Evolutionary conservation across 1,139 yeast species (phyloP).

Genomic region (Nakaseomyces delphensis): DNA sequence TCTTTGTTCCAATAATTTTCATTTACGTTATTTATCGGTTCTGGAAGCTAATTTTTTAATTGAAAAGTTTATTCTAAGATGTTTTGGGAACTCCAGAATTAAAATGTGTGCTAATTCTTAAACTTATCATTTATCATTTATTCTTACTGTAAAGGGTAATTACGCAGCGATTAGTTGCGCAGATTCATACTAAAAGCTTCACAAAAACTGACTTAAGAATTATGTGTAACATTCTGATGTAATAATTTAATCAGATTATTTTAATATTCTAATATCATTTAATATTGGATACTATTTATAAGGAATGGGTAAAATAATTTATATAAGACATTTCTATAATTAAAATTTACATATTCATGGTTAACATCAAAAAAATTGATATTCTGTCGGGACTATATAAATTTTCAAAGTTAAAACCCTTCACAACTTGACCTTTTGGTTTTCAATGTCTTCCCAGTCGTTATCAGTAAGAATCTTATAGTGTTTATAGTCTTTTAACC

Average conservation of each 20-base stretch:
- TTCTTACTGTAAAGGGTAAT: too few species aligned
- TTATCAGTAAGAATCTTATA: slow-evolving; percentile 52
- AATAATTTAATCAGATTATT: background rate
- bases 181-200: too few species aligned
- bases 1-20: slow-evolving; percentile 12
- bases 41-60: background rate
- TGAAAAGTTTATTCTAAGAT: background rate
- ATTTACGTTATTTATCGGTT: background rate
- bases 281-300: too few species aligned
- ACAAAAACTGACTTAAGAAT: too few species aligned
- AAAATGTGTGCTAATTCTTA: background rate
- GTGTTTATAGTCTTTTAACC: slow-evolving; percentile 47
- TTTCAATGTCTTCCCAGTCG: slow-evolving; percentile 47
- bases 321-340: too few species aligned
- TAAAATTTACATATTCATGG: too few species aligned
- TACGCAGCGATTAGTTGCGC: too few species aligned
- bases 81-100: background rate
- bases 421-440: slow-evolving; percentile 24
- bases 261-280: background rate
- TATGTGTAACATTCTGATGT: background rate
- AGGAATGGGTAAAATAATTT: too few species aligned
- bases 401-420: slow-evolving; percentile 12
- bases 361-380: too few species aligned
- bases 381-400: too few species aligned
- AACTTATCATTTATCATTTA: too few species aligned